Evolutionary conservation across 495 filamentous ascomycete species (phyloP).

Genomic region (Apodospora peruviana): DNA sequence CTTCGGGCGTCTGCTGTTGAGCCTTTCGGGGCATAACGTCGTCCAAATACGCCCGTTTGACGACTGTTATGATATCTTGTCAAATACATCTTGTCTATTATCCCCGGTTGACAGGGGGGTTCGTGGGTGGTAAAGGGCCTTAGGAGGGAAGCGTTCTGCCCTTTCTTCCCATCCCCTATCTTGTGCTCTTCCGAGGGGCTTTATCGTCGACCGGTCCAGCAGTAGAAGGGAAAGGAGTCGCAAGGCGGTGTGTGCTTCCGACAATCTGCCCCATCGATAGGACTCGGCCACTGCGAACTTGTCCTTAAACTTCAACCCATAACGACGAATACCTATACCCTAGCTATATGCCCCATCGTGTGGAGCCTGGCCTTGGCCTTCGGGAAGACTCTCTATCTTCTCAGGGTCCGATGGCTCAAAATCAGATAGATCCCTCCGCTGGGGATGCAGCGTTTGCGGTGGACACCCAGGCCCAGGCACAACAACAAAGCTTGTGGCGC

Average conservation of each 20-base stretch:
- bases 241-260: neutral
- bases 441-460: slow-evolving; percentile 8
- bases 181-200: neutral
- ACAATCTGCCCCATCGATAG: neutral
- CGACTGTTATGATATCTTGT: slow-evolving; percentile 2
- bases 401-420: slow-evolving; percentile 22
- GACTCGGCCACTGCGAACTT: too few species aligned
- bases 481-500: slow-evolving; percentile 21
- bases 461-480: slow-evolving; percentile 7
- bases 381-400: slow-evolving; percentile 3
- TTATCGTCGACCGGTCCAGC: neutral
- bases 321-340: too few species aligned
- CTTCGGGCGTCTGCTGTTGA: neutral
- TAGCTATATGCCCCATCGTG: neutral
- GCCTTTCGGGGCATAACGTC: slow-evolving; percentile 2
- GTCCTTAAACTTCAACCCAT: too few species aligned
- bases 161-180: too few species aligned
- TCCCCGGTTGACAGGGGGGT: slow-evolving; percentile 2
- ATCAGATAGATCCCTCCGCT: slow-evolving; percentile 5
- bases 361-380: slow-evolving; percentile 1
- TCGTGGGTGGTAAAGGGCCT: slow-evolving; percentile 9
- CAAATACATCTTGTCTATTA: slow-evolving; percentile 6
- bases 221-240: neutral
- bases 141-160: too few species aligned
- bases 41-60: neutral